Base-by-base conservation (phyloP, 73 alveolate genomes). In the Paramecium pentaurelia region DNA sequence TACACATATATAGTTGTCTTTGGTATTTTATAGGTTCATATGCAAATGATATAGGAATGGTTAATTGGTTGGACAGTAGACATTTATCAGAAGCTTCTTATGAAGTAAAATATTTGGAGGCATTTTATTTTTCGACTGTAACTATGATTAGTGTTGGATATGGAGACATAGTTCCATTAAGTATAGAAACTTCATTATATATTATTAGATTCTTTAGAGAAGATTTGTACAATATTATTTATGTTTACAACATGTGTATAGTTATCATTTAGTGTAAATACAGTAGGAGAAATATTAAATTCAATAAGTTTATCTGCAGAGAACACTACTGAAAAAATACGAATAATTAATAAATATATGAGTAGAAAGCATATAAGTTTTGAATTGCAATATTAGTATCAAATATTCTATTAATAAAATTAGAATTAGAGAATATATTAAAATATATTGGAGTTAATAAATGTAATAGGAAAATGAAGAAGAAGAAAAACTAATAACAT, bases 141-240 rank as follows among this genome's bases (percentile, higher is more conserved):
- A 88, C 94, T 0, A 88, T 88, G 94, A 80, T 49, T 9, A 88
- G 90, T 25, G 94, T 88, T 37, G 94, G 94, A 16, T 88, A 88
- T 71, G 94, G 94, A 11, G 94, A 88, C 47, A 68, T 88, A 20
- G 59, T 30, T 20, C 94, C 94, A 16, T 60, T 54, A 88, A 77
- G 71, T 77, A 77, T 6, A 14, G 18, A 36, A 28, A 10, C 12
- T 8, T 12, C 37, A 11, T 2, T 77, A 77, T 20, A 10, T 18
- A 42, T 14, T 28, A 6, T 77, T 22, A 71, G 86, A 71, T 40
- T 8, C 49, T 12, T 45, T 77, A 20, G 90, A 77, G 40, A 77
- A 77, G 90, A 38, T 77, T 18, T 77, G 68, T 10, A 45, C 71
- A 45, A 77, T 77, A 18, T 20, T 45, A 38, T 77, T 77, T 32